phyloP scores from a whole-genome alignment of 495 filamentous ascomycete species.

The Lasiosphaeria hispida region DNA sequence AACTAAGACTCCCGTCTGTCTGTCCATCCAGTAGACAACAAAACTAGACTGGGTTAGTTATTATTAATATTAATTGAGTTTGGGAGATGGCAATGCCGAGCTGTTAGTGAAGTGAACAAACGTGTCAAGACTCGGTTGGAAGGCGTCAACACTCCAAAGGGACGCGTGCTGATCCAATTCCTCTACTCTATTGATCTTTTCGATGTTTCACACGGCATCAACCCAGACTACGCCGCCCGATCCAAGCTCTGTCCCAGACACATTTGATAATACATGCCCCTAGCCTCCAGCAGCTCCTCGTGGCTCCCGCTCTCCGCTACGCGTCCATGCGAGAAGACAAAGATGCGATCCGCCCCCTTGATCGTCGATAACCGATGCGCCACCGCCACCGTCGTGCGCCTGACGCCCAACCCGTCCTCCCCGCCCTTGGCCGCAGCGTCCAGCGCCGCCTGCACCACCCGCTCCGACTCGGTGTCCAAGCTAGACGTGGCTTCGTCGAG shows the following conservation, averaged over 20 bases:
- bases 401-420: constrained; percentile 18
- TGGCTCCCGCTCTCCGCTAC: constrained; percentile 53
- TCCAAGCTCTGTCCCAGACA: constrained; percentile 32
- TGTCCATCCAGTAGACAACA: no score
- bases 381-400: constrained; percentile 67
- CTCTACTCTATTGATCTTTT: no score
- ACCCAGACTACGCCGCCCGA: background rate
- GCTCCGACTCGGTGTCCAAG: constrained; percentile 72
- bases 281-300: constrained; percentile 40
- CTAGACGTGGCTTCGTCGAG: constrained; percentile 77
- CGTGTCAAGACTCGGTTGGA: no score
- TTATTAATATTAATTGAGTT: no score
- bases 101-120: no score
- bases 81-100: no score
- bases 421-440: constrained; percentile 54
- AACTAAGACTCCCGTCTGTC: no score
- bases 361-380: constrained; percentile 60
- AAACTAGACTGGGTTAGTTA: no score
- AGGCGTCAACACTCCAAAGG: no score
- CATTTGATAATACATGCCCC: constrained; percentile 45
- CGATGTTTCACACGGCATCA: no score
- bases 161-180: no score
- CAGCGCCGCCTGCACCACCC: constrained; percentile 65
- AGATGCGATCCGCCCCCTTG: constrained; percentile 53
- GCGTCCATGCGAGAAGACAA: constrained; percentile 46